Evolutionary conservation across 495 filamentous ascomycete genomes (phyloP).

Genomic region (Tuber umbilicatum): DNA sequence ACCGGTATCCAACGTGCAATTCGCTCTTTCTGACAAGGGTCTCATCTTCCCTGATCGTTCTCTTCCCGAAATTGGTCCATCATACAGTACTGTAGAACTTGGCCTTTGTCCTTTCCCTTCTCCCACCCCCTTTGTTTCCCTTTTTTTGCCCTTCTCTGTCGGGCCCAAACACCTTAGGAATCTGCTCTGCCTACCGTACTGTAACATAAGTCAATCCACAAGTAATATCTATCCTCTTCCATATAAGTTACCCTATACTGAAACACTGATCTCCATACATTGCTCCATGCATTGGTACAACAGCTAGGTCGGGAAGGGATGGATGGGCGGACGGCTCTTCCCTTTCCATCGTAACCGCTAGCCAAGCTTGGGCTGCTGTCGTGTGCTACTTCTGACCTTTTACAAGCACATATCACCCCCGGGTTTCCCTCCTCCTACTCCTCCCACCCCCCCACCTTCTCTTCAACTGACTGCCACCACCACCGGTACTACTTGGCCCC

Average conservation of each 20-base stretch:
- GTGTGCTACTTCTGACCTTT: neutral
- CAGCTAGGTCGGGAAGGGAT: neutral
- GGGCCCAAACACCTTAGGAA: neutral
- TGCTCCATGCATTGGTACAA: neutral
- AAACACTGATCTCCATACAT: neutral
- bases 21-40: neutral
- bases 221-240: neutral
- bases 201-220: neutral
- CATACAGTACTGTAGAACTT: too few species aligned
- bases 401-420: neutral
- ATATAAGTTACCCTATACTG: neutral
- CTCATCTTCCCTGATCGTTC: neutral
- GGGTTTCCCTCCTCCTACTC: neutral
- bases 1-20: neutral
- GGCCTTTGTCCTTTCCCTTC: neutral
- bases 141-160: neutral
- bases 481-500: neutral
- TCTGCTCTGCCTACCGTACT: too few species aligned
- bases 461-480: neutral
- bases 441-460: neutral
- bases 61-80: neutral
- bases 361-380: neutral
- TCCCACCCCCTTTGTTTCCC: neutral
- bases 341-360: neutral
- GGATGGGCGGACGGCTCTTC: neutral